Evolutionary conservation across 2,329 filamentous ascomycete genomes (phyloP), one percentile per base, ranked within the genome.

Genomic region (Cercospora zeina): DNA sequence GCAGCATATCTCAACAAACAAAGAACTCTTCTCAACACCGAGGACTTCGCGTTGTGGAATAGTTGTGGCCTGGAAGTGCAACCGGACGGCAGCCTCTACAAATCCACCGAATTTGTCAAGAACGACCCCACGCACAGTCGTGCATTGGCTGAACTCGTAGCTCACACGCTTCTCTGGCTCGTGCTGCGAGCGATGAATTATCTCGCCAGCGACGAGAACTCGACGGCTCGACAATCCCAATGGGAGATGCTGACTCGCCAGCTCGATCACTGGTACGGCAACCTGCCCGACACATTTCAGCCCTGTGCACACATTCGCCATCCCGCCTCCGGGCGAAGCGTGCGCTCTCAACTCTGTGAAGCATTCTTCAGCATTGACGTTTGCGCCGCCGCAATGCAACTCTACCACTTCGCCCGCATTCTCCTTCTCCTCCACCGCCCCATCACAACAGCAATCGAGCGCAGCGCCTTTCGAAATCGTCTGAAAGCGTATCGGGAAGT

Each of bases 161-260:
- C 82, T 19, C 88, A 89, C 67, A 83, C 84, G 0, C 72, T 89
- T 1, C 81, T 88, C 2, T 89, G 85, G 85, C 80, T 89, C 13
- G 79, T 87, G 58, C 82, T 85, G 0, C 87, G 87, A 64, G 81
- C 87, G 1, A 82, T 87, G 60, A 89, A 89, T 70, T 87, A 83
- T 68, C 80, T 87, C 59, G 84, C 81, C 1, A 77, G 78, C 4
- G 81, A 81, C 1, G 82, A 84, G 58, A 78, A 80, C 36, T 65
- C 65, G 1, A 73, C 82, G 2, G 61, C 68, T 14, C 72, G 73
- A 73, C 62, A 74, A 73, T 59, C 68, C 70, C 62, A 76, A 66
- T 87, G 84, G 84, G 74, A 80, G 30, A 76, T 79, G 55, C 74
- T 87, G 3, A 80, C 80, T 62, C 77, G 79, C n/a, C 83, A 87